A percentile compares a stretch with the other conserved stretches of the same genome.
phyloP scores from a whole-genome alignment of 306 rosid species.

The Citrullus colocynthis region DNA sequence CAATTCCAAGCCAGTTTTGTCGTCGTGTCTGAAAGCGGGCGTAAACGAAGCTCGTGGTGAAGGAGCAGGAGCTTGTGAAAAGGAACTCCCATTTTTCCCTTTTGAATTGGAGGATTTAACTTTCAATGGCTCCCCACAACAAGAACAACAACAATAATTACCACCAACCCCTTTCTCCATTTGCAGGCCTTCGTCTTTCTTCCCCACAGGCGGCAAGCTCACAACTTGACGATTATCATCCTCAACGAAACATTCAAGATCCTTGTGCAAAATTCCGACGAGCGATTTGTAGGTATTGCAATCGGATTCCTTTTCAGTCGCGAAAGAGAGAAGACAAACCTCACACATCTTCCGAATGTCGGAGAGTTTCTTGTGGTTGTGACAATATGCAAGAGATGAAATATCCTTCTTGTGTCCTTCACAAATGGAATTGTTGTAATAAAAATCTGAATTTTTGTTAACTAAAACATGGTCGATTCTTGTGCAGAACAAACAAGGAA shows the following conservation, averaged over 20 bases:
- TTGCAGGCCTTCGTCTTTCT: neutral
- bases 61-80: conserved; percentile 43
- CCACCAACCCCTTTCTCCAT: neutral
- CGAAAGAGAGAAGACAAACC: conserved; percentile 71
- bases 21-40: conserved; percentile 14
- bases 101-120: conserved; percentile 26
- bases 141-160: conserved; percentile 25
- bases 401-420: conserved; percentile 65
- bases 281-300: conserved; percentile 63
- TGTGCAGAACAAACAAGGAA: conserved; percentile 74
- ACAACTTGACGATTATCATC: conserved; percentile 24
- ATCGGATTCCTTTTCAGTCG: conserved; percentile 56
- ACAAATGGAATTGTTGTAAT: conserved; percentile 63
- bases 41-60: conserved; percentile 47
- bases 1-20: conserved; percentile 20
- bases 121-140: conserved; percentile 66
- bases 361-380: conserved; percentile 57
- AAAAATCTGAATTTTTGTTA: conserved; percentile 34
- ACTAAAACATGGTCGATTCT: conserved; percentile 55
- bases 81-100: conserved; percentile 10
- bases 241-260: conserved; percentile 58
- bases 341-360: conserved; percentile 77
- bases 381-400: conserved; percentile 71
- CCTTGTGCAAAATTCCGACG: conserved; percentile 74
- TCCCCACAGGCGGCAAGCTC: neutral